phyloP scores from a whole-genome alignment of 768 basidiomycete species.

The Mycena indigotica region DNA sequence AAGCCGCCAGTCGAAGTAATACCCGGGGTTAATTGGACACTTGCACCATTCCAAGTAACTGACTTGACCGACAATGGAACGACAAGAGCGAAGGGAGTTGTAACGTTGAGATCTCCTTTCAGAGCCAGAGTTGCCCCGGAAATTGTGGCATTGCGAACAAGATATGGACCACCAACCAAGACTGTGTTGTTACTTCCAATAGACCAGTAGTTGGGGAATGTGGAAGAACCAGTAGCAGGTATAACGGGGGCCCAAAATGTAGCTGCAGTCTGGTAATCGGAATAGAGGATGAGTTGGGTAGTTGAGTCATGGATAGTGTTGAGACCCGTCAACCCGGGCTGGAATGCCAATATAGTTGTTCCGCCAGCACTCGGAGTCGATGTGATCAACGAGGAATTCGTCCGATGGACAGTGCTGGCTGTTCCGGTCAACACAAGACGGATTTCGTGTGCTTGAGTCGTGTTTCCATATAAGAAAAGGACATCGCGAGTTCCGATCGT shows the following conservation, averaged over 20 bases:
- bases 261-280: constrained; percentile 64
- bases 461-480: constrained; percentile 62
- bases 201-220: constrained; percentile 66
- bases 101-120: constrained; percentile 69
- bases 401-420: constrained; percentile 37
- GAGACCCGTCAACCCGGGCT: constrained; percentile 58
- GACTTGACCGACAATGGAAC: constrained; percentile 53
- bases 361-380: constrained; percentile 26
- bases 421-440: constrained; percentile 51
- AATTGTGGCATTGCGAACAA: constrained; percentile 59
- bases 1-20: constrained; percentile 43
- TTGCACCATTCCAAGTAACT: constrained; percentile 76
- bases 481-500: constrained; percentile 61
- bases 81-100: constrained; percentile 63
- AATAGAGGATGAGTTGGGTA: constrained; percentile 67
- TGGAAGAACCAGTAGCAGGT: constrained; percentile 37
- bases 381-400: constrained; percentile 27
- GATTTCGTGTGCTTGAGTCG: constrained; percentile 56
- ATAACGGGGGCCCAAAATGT: constrained; percentile 81
- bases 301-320: constrained; percentile 68
- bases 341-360: constrained; percentile 52
- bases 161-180: constrained; percentile 66
- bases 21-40: constrained; percentile 34
- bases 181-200: constrained; percentile 73
- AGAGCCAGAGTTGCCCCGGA: constrained; percentile 55